Evolutionary conservation across 2,329 filamentous ascomycete genomes (phyloP).

Genomic region (Aspergillus pseudoglaucus): DNA sequence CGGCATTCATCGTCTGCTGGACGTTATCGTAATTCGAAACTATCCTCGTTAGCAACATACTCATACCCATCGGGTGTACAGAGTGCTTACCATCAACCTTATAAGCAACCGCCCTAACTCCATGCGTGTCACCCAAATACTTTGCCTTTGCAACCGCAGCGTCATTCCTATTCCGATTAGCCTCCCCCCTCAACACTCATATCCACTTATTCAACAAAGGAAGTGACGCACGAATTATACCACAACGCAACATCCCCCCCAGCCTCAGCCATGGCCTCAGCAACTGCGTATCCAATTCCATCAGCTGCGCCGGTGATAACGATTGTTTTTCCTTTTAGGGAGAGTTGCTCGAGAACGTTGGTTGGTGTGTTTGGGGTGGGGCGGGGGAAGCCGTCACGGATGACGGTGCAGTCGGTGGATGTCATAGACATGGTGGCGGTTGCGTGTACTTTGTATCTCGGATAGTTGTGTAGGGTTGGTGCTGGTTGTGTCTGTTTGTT

Average conservation of each 20-base stretch:
- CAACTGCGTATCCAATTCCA: slow-evolving; percentile 41
- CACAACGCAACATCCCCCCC: slow-evolving; percentile 37
- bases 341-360: slow-evolving; percentile 43
- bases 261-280: slow-evolving; percentile 44
- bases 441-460: no score
- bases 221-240: slow-evolving; percentile 30
- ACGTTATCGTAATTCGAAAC: slow-evolving; percentile 39
- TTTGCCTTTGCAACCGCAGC: slow-evolving; percentile 32
- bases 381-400: slow-evolving; percentile 31
- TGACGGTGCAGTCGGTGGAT: slow-evolving; percentile 21
- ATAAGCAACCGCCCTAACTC: slow-evolving; percentile 37
- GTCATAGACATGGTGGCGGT: slow-evolving; percentile 35
- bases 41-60: slow-evolving; percentile 9
- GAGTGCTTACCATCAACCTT: slow-evolving; percentile 34
- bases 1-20: slow-evolving; percentile 25
- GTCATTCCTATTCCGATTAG: slow-evolving; percentile 17
- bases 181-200: not conserved
- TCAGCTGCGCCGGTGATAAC: slow-evolving; percentile 43
- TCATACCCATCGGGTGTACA: not conserved
- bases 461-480: no score
- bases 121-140: slow-evolving; percentile 26
- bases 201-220: no score
- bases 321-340: slow-evolving; percentile 33
- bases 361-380: slow-evolving; percentile 34
- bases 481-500: not conserved